Evolutionary conservation across 2,329 filamentous ascomycete genomes (phyloP).

Genomic region (Hypoxylon sp.): DNA sequence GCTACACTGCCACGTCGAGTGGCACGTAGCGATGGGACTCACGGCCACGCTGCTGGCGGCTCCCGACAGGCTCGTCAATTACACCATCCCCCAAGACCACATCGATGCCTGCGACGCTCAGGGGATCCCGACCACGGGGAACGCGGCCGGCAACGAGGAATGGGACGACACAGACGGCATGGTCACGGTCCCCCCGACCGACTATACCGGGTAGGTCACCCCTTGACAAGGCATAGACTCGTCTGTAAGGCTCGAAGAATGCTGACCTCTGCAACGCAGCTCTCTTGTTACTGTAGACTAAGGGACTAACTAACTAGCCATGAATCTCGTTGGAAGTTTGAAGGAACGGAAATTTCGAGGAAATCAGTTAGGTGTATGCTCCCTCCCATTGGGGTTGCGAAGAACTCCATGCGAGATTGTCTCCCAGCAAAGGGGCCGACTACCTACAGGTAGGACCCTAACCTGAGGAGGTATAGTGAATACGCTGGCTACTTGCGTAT

Average conservation of each 20-base stretch:
- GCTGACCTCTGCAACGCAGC: slow-evolving; percentile 17
- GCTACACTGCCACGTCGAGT: slow-evolving; percentile 68
- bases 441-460: no score
- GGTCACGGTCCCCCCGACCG: slow-evolving; percentile 42
- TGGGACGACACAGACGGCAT: slow-evolving; percentile 43
- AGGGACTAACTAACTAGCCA: no score
- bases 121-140: slow-evolving; percentile 62
- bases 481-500: no score
- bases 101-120: slow-evolving; percentile 55
- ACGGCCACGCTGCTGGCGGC: slow-evolving; percentile 63
- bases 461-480: no score
- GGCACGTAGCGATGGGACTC: slow-evolving; percentile 68
- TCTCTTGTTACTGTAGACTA: no score
- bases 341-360: no score
- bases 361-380: no score
- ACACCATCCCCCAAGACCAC: slow-evolving; percentile 67
- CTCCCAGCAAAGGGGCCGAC: no score
- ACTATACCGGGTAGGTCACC: slow-evolving; percentile 42
- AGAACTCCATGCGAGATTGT: no score
- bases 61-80: slow-evolving; percentile 62
- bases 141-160: slow-evolving; percentile 64
- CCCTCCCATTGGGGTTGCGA: no score
- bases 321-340: slow-evolving; percentile 15
- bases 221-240: neutral
- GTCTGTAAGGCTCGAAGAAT: neutral